These are phyloP conservation scores for Hypsizygus ulmarius DNA, from an alignment of 1,284 basidiomycete species.

Conservation along the genomic window DNA sequence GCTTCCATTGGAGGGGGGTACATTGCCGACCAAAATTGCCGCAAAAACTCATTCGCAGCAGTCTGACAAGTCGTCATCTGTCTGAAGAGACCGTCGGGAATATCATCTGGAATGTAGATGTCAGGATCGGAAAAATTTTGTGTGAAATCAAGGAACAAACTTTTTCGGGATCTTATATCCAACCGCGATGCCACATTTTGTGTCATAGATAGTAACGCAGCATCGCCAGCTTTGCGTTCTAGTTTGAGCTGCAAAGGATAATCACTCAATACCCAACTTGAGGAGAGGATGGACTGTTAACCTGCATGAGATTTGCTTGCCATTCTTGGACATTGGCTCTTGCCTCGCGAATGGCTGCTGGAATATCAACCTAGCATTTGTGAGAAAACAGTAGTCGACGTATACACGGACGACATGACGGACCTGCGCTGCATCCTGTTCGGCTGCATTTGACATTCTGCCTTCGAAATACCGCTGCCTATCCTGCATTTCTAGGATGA, in stretches of 20 bases:
- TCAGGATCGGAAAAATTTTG: background rate
- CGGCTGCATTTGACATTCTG: slow-evolving; percentile 38
- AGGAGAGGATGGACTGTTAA: slow-evolving; percentile 24
- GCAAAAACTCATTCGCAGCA: slow-evolving; percentile 91
- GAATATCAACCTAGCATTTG: slow-evolving; percentile 40
- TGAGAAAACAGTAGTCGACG: background rate
- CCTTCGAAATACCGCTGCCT: slow-evolving; percentile 75
- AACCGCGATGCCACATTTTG: slow-evolving; percentile 68
- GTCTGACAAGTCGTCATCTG: slow-evolving; percentile 90
- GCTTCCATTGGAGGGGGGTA: slow-evolving; percentile 73
- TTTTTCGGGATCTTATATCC: slow-evolving; percentile 60
- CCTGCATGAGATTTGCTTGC: slow-evolving; percentile 57
- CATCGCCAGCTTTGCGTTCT: slow-evolving; percentile 63
- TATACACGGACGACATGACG: slow-evolving; percentile 23
- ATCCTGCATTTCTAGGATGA: slow-evolving; percentile 82
- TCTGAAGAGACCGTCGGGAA: slow-evolving; percentile 76
- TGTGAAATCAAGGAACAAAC: slow-evolving; percentile 36
- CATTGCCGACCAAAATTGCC: slow-evolving; percentile 92
- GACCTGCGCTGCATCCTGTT: slow-evolving; percentile 30
- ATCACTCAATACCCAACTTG: background rate
- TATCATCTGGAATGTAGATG: slow-evolving; percentile 52
- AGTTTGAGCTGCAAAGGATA: slow-evolving; percentile 49
- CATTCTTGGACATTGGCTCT: slow-evolving; percentile 52
- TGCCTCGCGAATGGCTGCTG: slow-evolving; percentile 43
- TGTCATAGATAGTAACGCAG: slow-evolving; percentile 73